Evolutionary conservation across 768 basidiomycete genomes (phyloP), one percentile per base, ranked within the genome.

Genomic region (Lactifluus echinatus): DNA sequence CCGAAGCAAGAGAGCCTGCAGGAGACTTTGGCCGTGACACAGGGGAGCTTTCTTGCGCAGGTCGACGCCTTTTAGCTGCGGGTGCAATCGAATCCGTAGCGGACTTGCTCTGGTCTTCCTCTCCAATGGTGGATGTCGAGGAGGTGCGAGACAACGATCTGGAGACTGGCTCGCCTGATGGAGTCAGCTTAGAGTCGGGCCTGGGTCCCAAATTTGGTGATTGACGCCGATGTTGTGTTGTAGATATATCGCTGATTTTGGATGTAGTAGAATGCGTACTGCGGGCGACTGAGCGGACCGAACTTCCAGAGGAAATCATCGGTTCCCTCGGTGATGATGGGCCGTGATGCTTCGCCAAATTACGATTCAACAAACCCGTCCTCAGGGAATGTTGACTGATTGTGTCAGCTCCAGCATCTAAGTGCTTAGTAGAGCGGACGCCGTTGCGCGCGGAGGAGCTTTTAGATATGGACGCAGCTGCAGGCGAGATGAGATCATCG

Each of bases 101-200:
- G 1, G 59, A 21, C 34, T 55, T 52, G 17, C 54, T 47, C 28
- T 47, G 28, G 26, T 45, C 46, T 36, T 58, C 60, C 28, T 57
- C 62, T 7, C 45, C 52, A 15, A 58, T 51, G n/a, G 60, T 48
- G 24, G 60, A 46, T 26, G 63, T 45, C n/a, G 60, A 55, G 37
- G 56, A 53, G 6, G 59, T 15, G 26, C 59, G 63, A 45, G 59
- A 64, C 12, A 59, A 21, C 12, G 61, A 50, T 24, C 62, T 59
- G 19, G 60, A 49, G 3, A 59, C 55, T 2, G 65, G 52, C 5
- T 65, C 50, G 34, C 68, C 65, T 36, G 71, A 74, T 19, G 85
- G 85, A 2, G 84, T 85, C 8, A 88, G 73, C 65, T 89, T 88
- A 5, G 85, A 88, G 62, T 89, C 87, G 2, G 87, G 87, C 17